These are phyloP conservation scores for Cyclotella atomus DNA, from an alignment of 108 stramenopile genomes.

Conservation along the genomic window DNA sequence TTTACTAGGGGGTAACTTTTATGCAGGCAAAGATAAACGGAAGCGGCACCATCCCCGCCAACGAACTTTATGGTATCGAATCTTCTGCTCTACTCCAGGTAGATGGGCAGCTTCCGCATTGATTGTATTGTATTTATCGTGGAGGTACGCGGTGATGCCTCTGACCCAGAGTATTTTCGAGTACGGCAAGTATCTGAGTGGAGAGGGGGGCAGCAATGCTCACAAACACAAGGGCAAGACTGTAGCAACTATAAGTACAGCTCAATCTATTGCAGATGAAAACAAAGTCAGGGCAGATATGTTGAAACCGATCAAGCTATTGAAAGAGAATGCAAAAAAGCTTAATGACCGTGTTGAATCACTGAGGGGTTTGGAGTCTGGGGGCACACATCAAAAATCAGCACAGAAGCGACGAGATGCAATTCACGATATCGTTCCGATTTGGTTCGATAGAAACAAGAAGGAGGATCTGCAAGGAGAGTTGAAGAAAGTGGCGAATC, in stretches of 20 bases:
- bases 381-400: conserved; percentile 4
- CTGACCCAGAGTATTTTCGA: conserved; percentile 16
- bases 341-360: conserved; percentile 34
- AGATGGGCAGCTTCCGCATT: conserved; percentile 21
- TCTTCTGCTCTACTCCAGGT: conserved; percentile 60
- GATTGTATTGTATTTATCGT: conserved; percentile 31
- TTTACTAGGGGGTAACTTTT: conserved; percentile 67
- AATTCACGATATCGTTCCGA: conserved; percentile 39
- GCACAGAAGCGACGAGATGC: conserved; percentile 26
- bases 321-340: conserved; percentile 43
- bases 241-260: background rate
- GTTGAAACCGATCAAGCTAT: conserved; percentile 22
- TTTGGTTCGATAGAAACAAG: conserved; percentile 39
- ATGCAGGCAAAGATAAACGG: conserved; percentile 73
- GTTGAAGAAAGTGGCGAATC: background rate
- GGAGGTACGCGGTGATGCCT: conserved; percentile 31
- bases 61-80: conserved; percentile 62
- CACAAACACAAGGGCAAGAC: no score
- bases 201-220: background rate
- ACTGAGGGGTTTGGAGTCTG: conserved; percentile 19
- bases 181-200: conserved; percentile 18
- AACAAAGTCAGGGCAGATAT: conserved; percentile 26
- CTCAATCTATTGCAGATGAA: conserved; percentile 24
- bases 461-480: background rate
- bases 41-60: conserved; percentile 46